Evolutionary conservation across 805 yeast genomes (phyloP).

Genomic region (Saturnispora gosingensis): DNA sequence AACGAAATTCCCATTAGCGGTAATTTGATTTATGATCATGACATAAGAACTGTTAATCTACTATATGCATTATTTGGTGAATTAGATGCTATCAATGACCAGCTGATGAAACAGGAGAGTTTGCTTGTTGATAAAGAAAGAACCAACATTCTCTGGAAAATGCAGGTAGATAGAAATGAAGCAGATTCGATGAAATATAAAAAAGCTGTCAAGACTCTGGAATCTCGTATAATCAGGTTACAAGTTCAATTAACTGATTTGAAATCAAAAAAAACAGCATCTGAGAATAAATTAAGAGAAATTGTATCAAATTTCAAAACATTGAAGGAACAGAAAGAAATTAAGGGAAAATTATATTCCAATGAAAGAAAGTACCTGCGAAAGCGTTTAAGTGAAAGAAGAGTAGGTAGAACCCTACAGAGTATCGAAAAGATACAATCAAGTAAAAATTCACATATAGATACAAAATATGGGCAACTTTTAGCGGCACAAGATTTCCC

Average conservation of each 20-base stretch:
- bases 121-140: background rate
- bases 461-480: background rate
- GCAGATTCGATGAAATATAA: background rate
- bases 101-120: background rate
- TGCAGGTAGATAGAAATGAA: background rate
- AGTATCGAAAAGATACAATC: background rate
- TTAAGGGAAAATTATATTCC: slow-evolving; percentile 13
- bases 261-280: slow-evolving; percentile 9
- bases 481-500: background rate
- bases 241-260: slow-evolving; percentile 10
- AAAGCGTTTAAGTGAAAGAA: slow-evolving; percentile 5
- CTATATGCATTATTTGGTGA: background rate
- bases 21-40: background rate
- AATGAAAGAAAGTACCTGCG: slow-evolving; percentile 11
- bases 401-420: background rate
- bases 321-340: background rate
- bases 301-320: slow-evolving; percentile 14
- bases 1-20: background rate
- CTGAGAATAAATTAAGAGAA: slow-evolving; percentile 17
- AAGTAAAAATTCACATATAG: background rate
- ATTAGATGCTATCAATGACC: background rate
- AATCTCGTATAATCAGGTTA: slow-evolving; percentile 15
- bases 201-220: slow-evolving; percentile 6
- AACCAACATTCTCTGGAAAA: background rate
- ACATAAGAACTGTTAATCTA: background rate